Base-by-base conservation (phyloP, 176 grass and related monocot species). In the Saccharum spontaneum region DNA sequence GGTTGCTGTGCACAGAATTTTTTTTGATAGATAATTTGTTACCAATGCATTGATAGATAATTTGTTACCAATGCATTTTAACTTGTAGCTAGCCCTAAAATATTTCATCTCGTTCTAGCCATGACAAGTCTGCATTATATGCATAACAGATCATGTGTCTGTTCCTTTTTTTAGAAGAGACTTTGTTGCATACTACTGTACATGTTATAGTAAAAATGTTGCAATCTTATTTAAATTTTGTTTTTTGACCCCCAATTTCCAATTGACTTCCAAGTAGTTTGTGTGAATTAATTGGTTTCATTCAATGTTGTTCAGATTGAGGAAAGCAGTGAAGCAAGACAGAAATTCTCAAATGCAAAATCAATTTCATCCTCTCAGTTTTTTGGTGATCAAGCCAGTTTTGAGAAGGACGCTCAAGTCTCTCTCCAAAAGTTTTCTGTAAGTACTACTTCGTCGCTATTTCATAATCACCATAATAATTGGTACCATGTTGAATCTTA, bases 261-360 rank as follows among this genome's bases (percentile, higher is more conserved):
- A 50, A 48, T 13, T 73, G n/a, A 55, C 8, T 82, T 81, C 16
- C 28, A 79, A 33, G 38, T 13, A 6, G 69, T 24, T 17, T 23
- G 22, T 59, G n/a, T 79, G 74, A 72, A 86, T 65, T 76, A 90
- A 84, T 70, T 14, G 4, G 33, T 77, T 84, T 24, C 43, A 66
- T 84, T 24, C 43, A 71, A 64, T 87, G 63, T n/a, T 80, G 4
- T 84, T 78, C 80, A 97, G 97, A 72, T 90, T 7, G 86, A 94
- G 72, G 97, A 97, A 94, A 89, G 89, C 77, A 86, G 86, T 82
- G 94, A 94, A 86, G 97, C 97, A 44, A 92, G 97, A 76, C 82
- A 92, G 33, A 99, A 97, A 73, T 99, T 99, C 67, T 99, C 97
- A 66, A 99, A 94, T 82, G 97, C 97, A n/a, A 99, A 99, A 71